These are phyloP conservation scores for Melampsora americana DNA, from an alignment of 1,284 basidiomycete genomes.

Conservation along the genomic window DNA sequence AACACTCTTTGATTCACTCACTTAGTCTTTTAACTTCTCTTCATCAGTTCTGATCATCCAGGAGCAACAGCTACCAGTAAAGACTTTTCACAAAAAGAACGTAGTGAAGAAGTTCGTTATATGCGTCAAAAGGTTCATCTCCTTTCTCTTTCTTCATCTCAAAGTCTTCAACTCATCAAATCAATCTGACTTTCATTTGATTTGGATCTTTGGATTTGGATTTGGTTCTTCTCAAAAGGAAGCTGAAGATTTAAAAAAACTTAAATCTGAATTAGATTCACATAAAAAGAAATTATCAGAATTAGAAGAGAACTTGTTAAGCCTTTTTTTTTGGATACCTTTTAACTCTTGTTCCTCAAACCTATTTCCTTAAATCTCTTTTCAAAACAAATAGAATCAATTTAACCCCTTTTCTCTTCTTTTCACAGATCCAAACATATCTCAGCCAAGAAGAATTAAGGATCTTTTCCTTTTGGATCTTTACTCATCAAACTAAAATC, in stretches of 20 bases:
- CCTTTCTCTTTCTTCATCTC: not conserved
- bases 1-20: not conserved
- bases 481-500: not conserved
- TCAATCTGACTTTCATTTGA: not conserved
- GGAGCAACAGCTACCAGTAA: slow-evolving; percentile 10
- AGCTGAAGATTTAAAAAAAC: slow-evolving; percentile 33
- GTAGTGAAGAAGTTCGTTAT: slow-evolving; percentile 32
- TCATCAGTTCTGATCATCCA: slow-evolving; percentile 21
- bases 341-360: not conserved
- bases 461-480: not conserved
- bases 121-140: slow-evolving; percentile 19
- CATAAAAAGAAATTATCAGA: slow-evolving; percentile 27
- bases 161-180: not conserved
- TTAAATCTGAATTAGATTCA: slow-evolving; percentile 16
- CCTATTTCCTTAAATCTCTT: not conserved
- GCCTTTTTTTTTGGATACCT: not conserved
- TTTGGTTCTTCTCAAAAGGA: slow-evolving; percentile 4
- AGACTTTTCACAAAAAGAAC: slow-evolving; percentile 27
- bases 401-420: too few species aligned
- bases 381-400: too few species aligned
- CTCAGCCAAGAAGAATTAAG: not conserved
- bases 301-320: slow-evolving; percentile 26
- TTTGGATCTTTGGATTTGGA: not conserved
- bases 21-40: not conserved
- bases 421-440: not conserved